phyloP scores from a whole-genome alignment of 352 stramenopile species.

The Globisporangium uncinulatum region DNA sequence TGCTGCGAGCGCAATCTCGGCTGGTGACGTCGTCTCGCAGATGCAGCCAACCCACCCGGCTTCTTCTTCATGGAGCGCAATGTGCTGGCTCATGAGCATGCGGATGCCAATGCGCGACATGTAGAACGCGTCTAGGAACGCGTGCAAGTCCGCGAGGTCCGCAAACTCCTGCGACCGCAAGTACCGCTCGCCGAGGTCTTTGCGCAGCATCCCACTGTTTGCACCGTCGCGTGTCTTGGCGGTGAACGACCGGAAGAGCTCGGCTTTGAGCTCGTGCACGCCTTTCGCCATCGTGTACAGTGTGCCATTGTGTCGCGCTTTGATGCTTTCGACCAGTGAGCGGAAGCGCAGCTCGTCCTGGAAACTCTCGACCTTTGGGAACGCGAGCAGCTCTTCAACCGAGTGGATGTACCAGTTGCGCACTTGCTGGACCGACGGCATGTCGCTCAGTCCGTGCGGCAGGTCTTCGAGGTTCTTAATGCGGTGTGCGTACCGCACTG shows the following conservation, averaged over 20 bases:
- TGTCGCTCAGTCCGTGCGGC: constrained; percentile 92
- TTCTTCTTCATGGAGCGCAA: constrained; percentile 93
- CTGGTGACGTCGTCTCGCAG: constrained; percentile 94
- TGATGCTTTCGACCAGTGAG: constrained; percentile 94
- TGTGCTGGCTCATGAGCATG: constrained; percentile 99
- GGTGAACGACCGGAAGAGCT: constrained; percentile 72
- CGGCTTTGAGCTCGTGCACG: constrained; percentile 95
- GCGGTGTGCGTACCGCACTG: constrained; percentile 96
- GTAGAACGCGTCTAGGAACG: constrained; percentile 99
- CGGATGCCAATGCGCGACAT: constrained; percentile 99
- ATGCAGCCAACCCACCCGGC: constrained; percentile 91
- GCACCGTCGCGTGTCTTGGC: constrained; percentile 25
- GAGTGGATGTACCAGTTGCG: constrained; percentile 97
- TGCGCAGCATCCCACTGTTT: constrained; percentile 13
- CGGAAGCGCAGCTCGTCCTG: constrained; percentile 91
- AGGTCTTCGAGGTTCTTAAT: constrained; percentile 94
- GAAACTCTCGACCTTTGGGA: constrained; percentile 79
- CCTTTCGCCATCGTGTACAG: constrained; percentile 99
- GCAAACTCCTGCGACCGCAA: constrained; percentile 76
- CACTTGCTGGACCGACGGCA: constrained; percentile 93
- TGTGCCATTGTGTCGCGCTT: constrained; percentile 95
- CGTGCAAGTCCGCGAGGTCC: constrained; percentile 93
- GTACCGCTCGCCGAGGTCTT: constrained; percentile 66
- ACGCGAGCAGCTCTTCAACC: constrained; percentile 91
- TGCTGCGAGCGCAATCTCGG: constrained; percentile 94